These are phyloP conservation scores for Globisporangium mamillatum DNA, from an alignment of 352 stramenopile species.

Conservation along the genomic window DNA sequence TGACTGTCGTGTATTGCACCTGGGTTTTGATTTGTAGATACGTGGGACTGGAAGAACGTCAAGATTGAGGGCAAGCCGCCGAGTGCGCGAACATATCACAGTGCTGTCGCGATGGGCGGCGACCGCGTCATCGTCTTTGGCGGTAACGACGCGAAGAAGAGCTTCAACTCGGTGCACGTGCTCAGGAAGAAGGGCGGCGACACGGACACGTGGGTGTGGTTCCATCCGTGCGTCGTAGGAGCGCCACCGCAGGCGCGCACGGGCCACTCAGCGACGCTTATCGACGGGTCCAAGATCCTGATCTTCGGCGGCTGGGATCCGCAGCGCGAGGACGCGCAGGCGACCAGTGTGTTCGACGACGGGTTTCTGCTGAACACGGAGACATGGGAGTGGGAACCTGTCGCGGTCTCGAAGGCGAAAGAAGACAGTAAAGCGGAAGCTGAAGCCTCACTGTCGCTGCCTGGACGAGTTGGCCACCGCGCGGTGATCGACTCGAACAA, in stretches of 20 bases:
- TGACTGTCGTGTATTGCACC: background rate
- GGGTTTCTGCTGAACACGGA: conserved; percentile 89
- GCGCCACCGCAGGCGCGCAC: conserved; percentile 74
- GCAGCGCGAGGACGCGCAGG: conserved; percentile 44
- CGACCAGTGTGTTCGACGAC: conserved; percentile 82
- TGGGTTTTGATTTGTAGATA: conserved; percentile 34
- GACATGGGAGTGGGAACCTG: conserved; percentile 88
- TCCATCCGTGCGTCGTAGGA: conserved; percentile 79
- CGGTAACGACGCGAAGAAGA: conserved; percentile 89
- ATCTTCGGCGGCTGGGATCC: conserved; percentile 94
- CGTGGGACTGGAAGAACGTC: conserved; percentile 88
- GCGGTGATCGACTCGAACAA: conserved; percentile 60
- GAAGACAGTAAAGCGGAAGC: conserved; percentile 19
- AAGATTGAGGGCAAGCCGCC: conserved; percentile 89
- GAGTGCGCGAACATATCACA: conserved; percentile 90
- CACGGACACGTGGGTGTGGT: conserved; percentile 78
- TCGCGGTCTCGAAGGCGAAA: conserved; percentile 28
- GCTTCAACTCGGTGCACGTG: conserved; percentile 92
- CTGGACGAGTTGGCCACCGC: conserved; percentile 84
- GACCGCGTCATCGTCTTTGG: conserved; percentile 91
- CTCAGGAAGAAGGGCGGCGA: conserved; percentile 55
- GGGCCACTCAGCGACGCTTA: conserved; percentile 86
- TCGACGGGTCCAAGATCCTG: conserved; percentile 85
- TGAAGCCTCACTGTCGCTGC: conserved; percentile 16
- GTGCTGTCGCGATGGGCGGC: conserved; percentile 51